Evolutionary conservation across 371 early-diverging fungal genomes (phyloP).

Genomic region (Cokeromyces recurvatus): DNA sequence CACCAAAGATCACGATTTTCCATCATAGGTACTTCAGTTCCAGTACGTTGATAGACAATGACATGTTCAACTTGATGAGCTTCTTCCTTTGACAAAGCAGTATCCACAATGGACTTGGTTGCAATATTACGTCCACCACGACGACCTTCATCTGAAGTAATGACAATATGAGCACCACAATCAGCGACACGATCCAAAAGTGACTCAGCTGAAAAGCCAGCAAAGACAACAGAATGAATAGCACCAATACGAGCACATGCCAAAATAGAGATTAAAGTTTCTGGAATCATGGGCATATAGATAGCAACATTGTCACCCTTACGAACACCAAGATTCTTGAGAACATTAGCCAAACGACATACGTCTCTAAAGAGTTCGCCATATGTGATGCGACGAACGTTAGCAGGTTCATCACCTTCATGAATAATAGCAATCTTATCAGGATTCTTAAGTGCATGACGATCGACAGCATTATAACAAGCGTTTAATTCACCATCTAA

Average conservation of each 20-base stretch:
- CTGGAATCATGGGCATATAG: conserved; percentile 98
- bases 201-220: conserved; percentile 88
- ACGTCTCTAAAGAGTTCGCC: conserved; percentile 79
- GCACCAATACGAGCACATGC: conserved; percentile 95
- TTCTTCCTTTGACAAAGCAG: conserved; percentile 59
- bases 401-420: conserved; percentile 85
- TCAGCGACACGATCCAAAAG: conserved; percentile 83
- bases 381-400: conserved; percentile 74
- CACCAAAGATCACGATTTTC: conserved; percentile 84
- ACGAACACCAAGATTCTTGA: conserved; percentile 73
- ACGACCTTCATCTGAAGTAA: conserved; percentile 85
- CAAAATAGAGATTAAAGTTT: conserved; percentile 86
- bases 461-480: conserved; percentile 96
- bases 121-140: conserved; percentile 90
- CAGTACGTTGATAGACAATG: conserved; percentile 85
- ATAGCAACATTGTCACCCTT: conserved; percentile 94
- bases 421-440: conserved; percentile 83
- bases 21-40: conserved; percentile 64
- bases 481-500: conserved; percentile 90
- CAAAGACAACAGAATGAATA: conserved; percentile 91
- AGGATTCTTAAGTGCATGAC: conserved; percentile 75
- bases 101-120: conserved; percentile 90
- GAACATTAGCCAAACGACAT: conserved; percentile 76
- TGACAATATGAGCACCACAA: conserved; percentile 69
- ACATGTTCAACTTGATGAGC: conserved; percentile 73